These are phyloP conservation scores for Coemansia sp. DNA, from an alignment of 192 early-diverging fungal genomes.

Conservation along the genomic window DNA sequence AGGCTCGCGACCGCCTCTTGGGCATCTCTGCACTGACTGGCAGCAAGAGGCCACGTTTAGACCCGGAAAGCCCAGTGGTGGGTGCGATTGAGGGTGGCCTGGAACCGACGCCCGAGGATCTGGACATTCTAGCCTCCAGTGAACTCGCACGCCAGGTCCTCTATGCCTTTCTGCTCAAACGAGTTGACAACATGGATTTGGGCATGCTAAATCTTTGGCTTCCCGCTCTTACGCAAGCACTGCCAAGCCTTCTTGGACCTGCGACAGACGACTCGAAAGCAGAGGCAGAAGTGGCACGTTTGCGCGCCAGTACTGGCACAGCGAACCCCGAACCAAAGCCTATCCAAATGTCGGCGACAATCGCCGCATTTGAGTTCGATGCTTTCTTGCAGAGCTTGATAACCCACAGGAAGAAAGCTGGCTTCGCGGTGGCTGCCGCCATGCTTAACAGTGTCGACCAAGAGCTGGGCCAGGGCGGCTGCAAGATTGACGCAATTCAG, in stretches of 20 bases:
- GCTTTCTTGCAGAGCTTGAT: slow-evolving; percentile 47
- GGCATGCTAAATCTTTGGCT: slow-evolving; percentile 47
- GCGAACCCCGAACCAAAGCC: slow-evolving; percentile 10
- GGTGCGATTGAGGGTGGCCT: not conserved
- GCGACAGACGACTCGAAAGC: not conserved
- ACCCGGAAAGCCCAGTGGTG: not conserved
- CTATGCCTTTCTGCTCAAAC: slow-evolving; percentile 45
- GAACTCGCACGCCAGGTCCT: slow-evolving; percentile 47
- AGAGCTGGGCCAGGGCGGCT: slow-evolving; percentile 10
- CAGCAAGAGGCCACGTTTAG: slow-evolving; percentile 13
- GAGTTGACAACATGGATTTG: slow-evolving; percentile 23
- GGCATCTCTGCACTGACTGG: not conserved
- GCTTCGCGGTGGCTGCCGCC: slow-evolving; percentile 14
- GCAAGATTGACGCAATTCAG: not conserved
- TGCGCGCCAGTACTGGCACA: not conserved
- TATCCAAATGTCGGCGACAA: slow-evolving; percentile 1
- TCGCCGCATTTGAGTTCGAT: slow-evolving; percentile 43
- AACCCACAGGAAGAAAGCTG: slow-evolving; percentile 16
- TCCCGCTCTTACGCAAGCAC: slow-evolving; percentile 17
- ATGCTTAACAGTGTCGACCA: slow-evolving; percentile 28
- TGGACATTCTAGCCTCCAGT: slow-evolving; percentile 17
- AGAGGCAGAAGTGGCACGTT: not conserved
- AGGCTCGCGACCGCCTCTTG: slow-evolving; percentile 15
- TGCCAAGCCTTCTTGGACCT: slow-evolving; percentile 22
- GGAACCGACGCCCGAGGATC: slow-evolving; percentile 19